Evolutionary conservation across 176 grass and related monocot species (phyloP), one percentile per base, ranked within the genome.

Genomic region (Otatea glauca): DNA sequence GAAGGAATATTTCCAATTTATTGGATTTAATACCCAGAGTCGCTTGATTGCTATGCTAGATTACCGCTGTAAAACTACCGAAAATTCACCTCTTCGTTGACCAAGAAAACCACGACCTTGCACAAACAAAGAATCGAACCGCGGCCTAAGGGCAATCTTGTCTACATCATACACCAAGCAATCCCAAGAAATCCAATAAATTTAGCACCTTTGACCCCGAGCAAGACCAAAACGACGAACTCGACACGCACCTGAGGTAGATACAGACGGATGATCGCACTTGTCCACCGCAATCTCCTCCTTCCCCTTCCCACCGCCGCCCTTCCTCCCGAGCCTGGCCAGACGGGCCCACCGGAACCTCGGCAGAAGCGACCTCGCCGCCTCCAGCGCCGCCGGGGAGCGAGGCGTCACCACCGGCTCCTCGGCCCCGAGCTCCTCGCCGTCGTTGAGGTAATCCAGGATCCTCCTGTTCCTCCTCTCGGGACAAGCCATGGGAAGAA

Each of bases 361-460:
- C 39, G 60, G 80, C 50, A 68, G 59, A 42, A 59, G 15, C 50
- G 61, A 74, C 84, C 59, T 77, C 29, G 68, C 74, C 1, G 37
- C 35, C 2, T 25, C 70, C 14, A 51, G 25, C 42, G 32, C 81
- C 17, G 55, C 62, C 2, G 72, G 64, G 0, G 64, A 23, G 4
- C 59, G 20, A 4, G 74, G 68, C 58, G 88, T n/a, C 17, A 2
- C 58, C 9, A 3, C 23, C 1, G 32, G 14, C 1, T 47, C 86
- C 5, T 74, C 75, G 3, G 21, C 3, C 21, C 83, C 82, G 59
- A 85, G 58, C 72, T 92, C 90, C 73, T 92, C 90, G n/a, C 86
- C 86, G 50, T 86, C 86, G 86, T 92, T 88, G 83, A 92, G 86
- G 83, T 86, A 92, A 14, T 92, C 90, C 18, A 86, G 51, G 82